Evolutionary conservation across 2,329 filamentous ascomycete genomes (phyloP).

Genomic region (Trichoderma koningii): DNA sequence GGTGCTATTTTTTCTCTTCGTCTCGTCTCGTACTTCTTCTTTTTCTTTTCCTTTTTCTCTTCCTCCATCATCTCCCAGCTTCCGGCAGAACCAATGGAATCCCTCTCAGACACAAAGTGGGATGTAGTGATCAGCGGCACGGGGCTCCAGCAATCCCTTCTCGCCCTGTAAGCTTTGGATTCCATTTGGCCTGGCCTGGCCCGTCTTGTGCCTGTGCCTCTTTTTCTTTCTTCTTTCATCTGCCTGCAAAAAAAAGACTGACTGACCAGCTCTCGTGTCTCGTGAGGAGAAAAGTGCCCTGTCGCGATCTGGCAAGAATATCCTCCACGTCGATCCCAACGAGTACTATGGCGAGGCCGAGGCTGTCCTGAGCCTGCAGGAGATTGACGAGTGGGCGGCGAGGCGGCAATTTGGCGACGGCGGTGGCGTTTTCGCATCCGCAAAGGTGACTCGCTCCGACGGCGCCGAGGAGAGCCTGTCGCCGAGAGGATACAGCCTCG

Average conservation of each 20-base stretch:
- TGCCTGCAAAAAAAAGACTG: slow-evolving; percentile 31
- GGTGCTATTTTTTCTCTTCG: slow-evolving; percentile 24
- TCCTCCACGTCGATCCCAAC: slow-evolving; percentile 87
- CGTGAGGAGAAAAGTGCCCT: slow-evolving; percentile 67
- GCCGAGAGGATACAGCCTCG: slow-evolving; percentile 76
- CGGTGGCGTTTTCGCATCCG: slow-evolving; percentile 35
- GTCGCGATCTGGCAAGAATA: slow-evolving; percentile 86
- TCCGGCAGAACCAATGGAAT: slow-evolving; percentile 61
- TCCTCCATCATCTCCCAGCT: slow-evolving; percentile 28
- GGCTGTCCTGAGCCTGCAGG: slow-evolving; percentile 81
- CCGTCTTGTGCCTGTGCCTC: slow-evolving; percentile 28
- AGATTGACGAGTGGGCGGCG: slow-evolving; percentile 74
- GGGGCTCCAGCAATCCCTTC: slow-evolving; percentile 74
- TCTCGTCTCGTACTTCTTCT: slow-evolving; percentile 27
- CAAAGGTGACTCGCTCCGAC: slow-evolving; percentile 37
- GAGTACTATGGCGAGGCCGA: slow-evolving; percentile 85
- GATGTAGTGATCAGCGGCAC: slow-evolving; percentile 80
- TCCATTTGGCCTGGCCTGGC: slow-evolving; percentile 37
- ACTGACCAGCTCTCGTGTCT: slow-evolving; percentile 38
- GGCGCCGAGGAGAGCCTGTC: slow-evolving; percentile 49
- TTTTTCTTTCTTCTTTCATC: no score
- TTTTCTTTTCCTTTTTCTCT: slow-evolving; percentile 31
- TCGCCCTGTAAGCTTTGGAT: slow-evolving; percentile 67
- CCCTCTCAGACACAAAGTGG: slow-evolving; percentile 72
- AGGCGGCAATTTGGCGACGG: slow-evolving; percentile 36